phyloP scores from a whole-genome alignment of 1,284 basidiomycete genomes.

The Flammula alnicola region DNA sequence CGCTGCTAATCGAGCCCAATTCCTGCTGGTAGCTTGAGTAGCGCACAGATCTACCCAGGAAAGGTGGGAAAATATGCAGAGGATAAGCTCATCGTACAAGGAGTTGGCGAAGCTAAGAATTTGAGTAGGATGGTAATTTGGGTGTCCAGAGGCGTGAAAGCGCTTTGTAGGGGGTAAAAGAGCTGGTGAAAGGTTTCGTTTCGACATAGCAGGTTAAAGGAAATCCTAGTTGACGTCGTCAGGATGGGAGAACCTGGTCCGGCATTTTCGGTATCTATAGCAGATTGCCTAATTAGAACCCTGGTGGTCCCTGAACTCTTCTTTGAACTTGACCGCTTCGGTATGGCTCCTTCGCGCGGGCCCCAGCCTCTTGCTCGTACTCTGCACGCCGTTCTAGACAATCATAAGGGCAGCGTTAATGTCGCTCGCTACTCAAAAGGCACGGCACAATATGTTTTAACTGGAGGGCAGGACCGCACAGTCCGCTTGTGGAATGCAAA shows the following conservation, averaged over 20 bases:
- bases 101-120: slow-evolving; percentile 54
- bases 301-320: slow-evolving; percentile 3
- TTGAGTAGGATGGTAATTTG: slow-evolving; percentile 3
- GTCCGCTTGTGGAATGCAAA: slow-evolving; percentile 92
- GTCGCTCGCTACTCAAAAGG: slow-evolving; percentile 88
- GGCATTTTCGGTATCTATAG: slow-evolving; percentile 15
- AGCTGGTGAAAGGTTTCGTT: slow-evolving; percentile 54
- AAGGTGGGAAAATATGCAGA: slow-evolving; percentile 74
- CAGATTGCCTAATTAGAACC: slow-evolving; percentile 1
- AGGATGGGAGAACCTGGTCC: not conserved
- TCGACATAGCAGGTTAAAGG: slow-evolving; percentile 49
- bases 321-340: no score
- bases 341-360: slow-evolving; percentile 71
- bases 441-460: slow-evolving; percentile 84
- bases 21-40: slow-evolving; percentile 63
- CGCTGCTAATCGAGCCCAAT: slow-evolving; percentile 66
- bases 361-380: slow-evolving; percentile 60
- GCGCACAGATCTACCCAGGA: slow-evolving; percentile 68
- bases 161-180: slow-evolving; percentile 64
- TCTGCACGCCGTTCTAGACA: slow-evolving; percentile 61
- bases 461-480: slow-evolving; percentile 89
- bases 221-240: not conserved
- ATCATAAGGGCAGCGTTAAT: slow-evolving; percentile 83
- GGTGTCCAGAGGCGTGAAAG: slow-evolving; percentile 34
- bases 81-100: slow-evolving; percentile 75